Percentiles rank a stretch among this genome's conserved stretches.
Evolutionary conservation across 2,329 filamentous ascomycete species (phyloP).

Genomic region (Calycina herbarum): DNA sequence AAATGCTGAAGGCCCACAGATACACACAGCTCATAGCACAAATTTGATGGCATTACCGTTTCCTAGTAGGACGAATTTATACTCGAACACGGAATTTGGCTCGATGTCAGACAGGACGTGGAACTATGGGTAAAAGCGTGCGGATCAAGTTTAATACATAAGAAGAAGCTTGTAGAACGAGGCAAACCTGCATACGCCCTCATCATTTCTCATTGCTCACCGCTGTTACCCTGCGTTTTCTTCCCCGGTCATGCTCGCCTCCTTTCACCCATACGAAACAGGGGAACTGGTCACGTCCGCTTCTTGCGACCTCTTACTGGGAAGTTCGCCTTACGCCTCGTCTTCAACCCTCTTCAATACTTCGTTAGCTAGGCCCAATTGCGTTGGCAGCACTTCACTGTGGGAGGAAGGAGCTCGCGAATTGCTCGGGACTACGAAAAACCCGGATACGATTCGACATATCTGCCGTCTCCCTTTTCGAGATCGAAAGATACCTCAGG

Average conservation of each 20-base stretch:
- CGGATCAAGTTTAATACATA: not conserved
- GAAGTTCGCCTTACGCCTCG: conserved; percentile 1
- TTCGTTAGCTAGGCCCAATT: not conserved
- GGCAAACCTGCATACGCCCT: not conserved
- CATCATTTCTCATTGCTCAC: conserved; percentile 3
- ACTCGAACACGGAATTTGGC: too few relatives aligned
- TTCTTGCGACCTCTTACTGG: not conserved
- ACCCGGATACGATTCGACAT: too few relatives aligned
- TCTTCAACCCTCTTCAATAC: not conserved
- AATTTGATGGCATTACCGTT: too few relatives aligned
- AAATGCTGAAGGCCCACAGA: too few relatives aligned
- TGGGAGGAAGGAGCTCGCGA: too few relatives aligned
- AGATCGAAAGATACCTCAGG: too few relatives aligned
- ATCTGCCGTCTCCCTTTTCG: too few relatives aligned
- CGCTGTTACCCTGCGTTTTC: not conserved
- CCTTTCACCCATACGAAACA: not conserved
- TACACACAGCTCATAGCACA: too few relatives aligned
- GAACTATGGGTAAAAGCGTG: not conserved
- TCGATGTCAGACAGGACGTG: not conserved
- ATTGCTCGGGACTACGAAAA: too few relatives aligned
- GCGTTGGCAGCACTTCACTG: not conserved
- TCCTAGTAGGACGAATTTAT: too few relatives aligned
- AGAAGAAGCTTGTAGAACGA: not conserved
- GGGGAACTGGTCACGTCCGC: not conserved
- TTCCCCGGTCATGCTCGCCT: not conserved